These are phyloP conservation scores for Coniella lustricola DNA, from an alignment of 2,329 filamentous ascomycete species.

Conservation along the genomic window DNA sequence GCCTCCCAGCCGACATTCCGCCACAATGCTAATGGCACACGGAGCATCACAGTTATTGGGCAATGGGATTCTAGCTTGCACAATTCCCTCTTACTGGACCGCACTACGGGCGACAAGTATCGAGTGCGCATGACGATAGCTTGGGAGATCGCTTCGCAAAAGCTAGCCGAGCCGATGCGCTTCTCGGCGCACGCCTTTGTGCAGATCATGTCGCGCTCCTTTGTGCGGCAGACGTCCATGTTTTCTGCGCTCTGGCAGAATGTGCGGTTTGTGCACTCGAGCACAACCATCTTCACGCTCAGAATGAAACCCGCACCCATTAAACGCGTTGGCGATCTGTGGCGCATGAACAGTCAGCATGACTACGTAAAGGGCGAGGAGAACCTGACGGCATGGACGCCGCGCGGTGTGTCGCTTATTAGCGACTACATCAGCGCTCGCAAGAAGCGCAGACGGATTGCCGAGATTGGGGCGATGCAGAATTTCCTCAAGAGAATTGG, in stretches of 20 bases:
- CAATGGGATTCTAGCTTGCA: conserved; percentile 98
- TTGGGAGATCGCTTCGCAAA: conserved; percentile 80
- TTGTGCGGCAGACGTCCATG: conserved; percentile 79
- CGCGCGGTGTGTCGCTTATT: conserved; percentile 84
- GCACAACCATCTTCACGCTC: conserved; percentile 78
- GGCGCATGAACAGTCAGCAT: conserved; percentile 91
- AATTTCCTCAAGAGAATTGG: conserved; percentile 56
- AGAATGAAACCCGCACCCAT: conserved; percentile 82
- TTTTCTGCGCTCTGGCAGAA: conserved; percentile 83
- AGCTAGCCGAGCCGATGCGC: conserved; percentile 79
- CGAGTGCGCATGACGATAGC: conserved; percentile 79
- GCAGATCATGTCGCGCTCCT: conserved; percentile 77
- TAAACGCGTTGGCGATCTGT: conserved; percentile 85
- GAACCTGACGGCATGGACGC: conserved; percentile 73
- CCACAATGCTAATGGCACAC: conserved; percentile 83
- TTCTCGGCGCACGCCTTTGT: conserved; percentile 76
- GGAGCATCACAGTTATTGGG: conserved; percentile 75
- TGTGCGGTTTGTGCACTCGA: conserved; percentile 78
- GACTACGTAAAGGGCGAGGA: conserved; percentile 98
- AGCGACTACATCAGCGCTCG: conserved; percentile 73
- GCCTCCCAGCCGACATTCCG: conserved; percentile 72
- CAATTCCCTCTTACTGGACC: conserved; percentile 85
- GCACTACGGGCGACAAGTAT: conserved; percentile 86
- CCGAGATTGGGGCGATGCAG: conserved; percentile 73
- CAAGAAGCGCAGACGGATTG: conserved; percentile 65